These are phyloP conservation scores for Termitomyces sp. DNA, from an alignment of 768 basidiomycete species.

Conservation along the genomic window DNA sequence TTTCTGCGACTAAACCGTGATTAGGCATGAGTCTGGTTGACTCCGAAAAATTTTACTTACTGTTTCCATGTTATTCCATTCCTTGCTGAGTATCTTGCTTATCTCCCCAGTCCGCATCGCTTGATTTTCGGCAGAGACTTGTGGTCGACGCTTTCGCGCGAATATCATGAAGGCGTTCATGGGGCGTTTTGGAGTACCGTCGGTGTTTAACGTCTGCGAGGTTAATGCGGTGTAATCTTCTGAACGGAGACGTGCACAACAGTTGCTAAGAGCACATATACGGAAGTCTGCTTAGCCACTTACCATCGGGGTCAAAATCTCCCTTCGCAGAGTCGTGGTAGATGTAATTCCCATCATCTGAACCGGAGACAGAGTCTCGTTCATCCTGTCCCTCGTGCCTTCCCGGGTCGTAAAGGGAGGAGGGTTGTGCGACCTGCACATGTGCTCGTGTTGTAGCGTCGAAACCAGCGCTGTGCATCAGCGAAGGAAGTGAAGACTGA, in stretches of 20 bases:
- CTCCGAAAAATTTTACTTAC: conserved; percentile 40
- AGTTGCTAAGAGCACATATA: not conserved
- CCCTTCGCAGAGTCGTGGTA: conserved; percentile 37
- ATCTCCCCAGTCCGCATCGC: conserved; percentile 90
- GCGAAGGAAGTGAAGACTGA: conserved; percentile 12
- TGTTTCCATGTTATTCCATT: conserved; percentile 80
- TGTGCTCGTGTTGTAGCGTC: conserved; percentile 20
- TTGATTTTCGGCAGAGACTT: conserved; percentile 85
- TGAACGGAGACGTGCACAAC: conserved; percentile 4
- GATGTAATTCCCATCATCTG: conserved; percentile 51
- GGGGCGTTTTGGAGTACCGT: conserved; percentile 85
- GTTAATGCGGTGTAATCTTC: conserved; percentile 52
- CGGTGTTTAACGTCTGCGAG: conserved; percentile 78
- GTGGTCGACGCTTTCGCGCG: conserved; percentile 76
- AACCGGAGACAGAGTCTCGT: conserved; percentile 52
- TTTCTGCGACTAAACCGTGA: conserved; percentile 59
- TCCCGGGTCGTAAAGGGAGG: conserved; percentile 23
- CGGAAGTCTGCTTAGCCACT: conserved; percentile 5
- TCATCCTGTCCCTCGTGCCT: conserved; percentile 37
- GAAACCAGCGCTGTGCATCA: conserved; percentile 31
- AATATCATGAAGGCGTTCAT: conserved; percentile 98
- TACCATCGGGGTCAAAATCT: conserved; percentile 49
- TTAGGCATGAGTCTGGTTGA: conserved; percentile 8
- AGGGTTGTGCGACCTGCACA: conserved; percentile 26
- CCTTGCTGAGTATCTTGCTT: conserved; percentile 82